Evolutionary conservation across 1,139 yeast species (phyloP).

Genomic region (Magnusiomyces paraingens): DNA sequence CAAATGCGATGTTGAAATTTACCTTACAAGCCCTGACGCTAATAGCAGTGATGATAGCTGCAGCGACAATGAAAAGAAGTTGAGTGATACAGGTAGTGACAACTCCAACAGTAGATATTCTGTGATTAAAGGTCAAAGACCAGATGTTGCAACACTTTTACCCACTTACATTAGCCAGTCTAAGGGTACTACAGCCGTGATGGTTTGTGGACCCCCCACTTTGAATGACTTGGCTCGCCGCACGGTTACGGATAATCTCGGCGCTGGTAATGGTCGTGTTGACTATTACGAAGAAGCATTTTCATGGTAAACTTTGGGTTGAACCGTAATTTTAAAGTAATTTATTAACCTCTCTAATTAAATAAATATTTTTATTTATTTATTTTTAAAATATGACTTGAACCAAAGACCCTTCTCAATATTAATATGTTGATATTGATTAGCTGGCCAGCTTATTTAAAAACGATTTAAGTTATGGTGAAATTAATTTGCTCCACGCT

Average conservation of each 20-base stretch:
- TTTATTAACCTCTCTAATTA: too few species aligned
- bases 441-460: too few species aligned
- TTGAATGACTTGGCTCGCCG: slow-evolving; percentile 38
- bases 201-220: slow-evolving; percentile 41
- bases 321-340: too few species aligned
- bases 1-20: slow-evolving; percentile 13
- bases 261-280: slow-evolving; percentile 30
- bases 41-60: slow-evolving; percentile 14
- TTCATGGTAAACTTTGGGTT: slow-evolving; percentile 28
- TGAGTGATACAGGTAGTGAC: background rate
- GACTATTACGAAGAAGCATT: slow-evolving; percentile 42
- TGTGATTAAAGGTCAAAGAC: slow-evolving; percentile 36
- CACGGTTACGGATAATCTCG: slow-evolving; percentile 28
- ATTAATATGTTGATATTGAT: too few species aligned
- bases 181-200: slow-evolving; percentile 32
- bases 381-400: too few species aligned
- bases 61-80: slow-evolving; percentile 12
- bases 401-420: too few species aligned
- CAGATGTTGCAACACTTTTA: slow-evolving; percentile 38
- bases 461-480: too few species aligned
- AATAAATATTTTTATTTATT: too few species aligned
- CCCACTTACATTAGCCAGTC: slow-evolving; percentile 33
- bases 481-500: too few species aligned
- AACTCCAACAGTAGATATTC: background rate
- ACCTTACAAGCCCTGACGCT: slow-evolving; percentile 1